phyloP scores from a whole-genome alignment of 2,329 filamentous ascomycete species.

The Acephala macrosclerotiorum region DNA sequence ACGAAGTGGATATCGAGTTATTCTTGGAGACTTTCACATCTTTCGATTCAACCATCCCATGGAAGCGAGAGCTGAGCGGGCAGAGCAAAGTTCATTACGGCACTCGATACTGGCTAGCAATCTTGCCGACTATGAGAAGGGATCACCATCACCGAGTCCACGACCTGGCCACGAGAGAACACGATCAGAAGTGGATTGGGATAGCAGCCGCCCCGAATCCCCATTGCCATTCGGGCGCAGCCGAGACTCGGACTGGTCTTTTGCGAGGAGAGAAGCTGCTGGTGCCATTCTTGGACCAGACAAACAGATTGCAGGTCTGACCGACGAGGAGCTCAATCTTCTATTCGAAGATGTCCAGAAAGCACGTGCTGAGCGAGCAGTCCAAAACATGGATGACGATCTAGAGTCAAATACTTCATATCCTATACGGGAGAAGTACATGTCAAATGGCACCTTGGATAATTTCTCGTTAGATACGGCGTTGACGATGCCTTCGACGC shows the following conservation, averaged over 20 bases:
- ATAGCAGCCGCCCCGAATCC: constrained; percentile 79
- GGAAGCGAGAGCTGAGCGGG: constrained; percentile 91
- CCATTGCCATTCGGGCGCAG: constrained; percentile 74
- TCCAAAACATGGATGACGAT: constrained; percentile 85
- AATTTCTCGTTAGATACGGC: constrained; percentile 96
- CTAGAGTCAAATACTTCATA: constrained; percentile 89
- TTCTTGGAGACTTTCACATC: constrained; percentile 97
- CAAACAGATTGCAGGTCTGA: constrained; percentile 88
- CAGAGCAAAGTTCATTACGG: constrained; percentile 84
- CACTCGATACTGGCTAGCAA: constrained; percentile 77
- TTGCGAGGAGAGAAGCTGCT: constrained; percentile 92
- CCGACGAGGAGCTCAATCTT: constrained; percentile 91
- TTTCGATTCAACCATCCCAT: constrained; percentile 98
- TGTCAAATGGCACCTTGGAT: constrained; percentile 93
- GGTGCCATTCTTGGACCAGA: constrained; percentile 88
- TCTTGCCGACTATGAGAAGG: constrained; percentile 61
- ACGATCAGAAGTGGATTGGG: constrained; percentile 77
- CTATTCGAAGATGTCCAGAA: constrained; percentile 94
- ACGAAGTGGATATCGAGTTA: constrained; percentile 92
- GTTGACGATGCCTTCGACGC: constrained; percentile 93
- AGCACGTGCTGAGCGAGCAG: constrained; percentile 79
- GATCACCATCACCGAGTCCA: constrained; percentile 66
- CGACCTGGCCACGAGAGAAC: constrained; percentile 78
- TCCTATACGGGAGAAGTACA: constrained; percentile 89
- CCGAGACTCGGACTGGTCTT: constrained; percentile 92